phyloP scores from a whole-genome alignment of 306 rosid species.

The Malus domestica region ASM211411v1 NC_041791.1:26081501-26082000 shows the following conservation, averaged over 20 bases:
- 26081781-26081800: constrained; percentile 44
- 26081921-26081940: constrained; percentile 26
- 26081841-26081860: constrained; percentile 79
- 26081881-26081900: constrained; percentile 15
- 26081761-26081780: constrained; percentile 37
- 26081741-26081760: constrained; percentile 35
- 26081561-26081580: constrained; percentile 23
- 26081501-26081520: constrained; percentile 38
- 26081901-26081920: constrained; percentile 11
- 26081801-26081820: constrained; percentile 27
- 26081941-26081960: constrained; percentile 41
- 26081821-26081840: constrained; percentile 29
- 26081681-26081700: constrained; percentile 36
- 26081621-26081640: constrained; percentile 38
- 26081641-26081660: constrained; percentile 20
- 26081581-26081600: constrained; percentile 38
- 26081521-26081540: constrained; percentile 50
- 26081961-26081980: constrained; percentile 35
- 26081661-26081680: constrained; percentile 69
- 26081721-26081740: constrained; percentile 26
- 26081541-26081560: constrained; percentile 45
- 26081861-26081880: constrained; percentile 46
- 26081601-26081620: constrained; percentile 36
- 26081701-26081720: constrained; percentile 29
- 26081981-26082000: constrained; percentile 8